A percentile compares a stretch with the other conserved stretches of the same genome.
Conservation (phyloP, 257 asterid species). For the Nicotiana benthamiana region DNA sequence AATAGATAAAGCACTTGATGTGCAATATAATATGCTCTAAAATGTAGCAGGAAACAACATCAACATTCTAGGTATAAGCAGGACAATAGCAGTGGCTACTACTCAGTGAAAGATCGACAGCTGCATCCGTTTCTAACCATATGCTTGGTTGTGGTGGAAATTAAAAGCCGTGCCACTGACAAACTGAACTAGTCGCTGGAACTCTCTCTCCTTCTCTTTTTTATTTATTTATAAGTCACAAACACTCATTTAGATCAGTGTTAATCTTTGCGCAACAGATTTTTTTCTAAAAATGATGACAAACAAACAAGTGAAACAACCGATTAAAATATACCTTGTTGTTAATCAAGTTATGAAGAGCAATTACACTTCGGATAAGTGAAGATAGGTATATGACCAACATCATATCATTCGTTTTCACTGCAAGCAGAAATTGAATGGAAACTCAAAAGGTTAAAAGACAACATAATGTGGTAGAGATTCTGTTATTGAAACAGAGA, state of each 20-base stretch:
- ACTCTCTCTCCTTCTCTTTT: too few relatives aligned
- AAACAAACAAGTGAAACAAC: background rate
- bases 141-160: background rate
- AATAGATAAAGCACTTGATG: too few relatives aligned
- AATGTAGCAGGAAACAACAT: background rate
- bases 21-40: background rate
- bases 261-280: background rate
- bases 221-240: background rate
- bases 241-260: background rate
- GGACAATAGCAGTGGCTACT: background rate
- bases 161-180: background rate
- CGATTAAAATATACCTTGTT: conserved; percentile 50
- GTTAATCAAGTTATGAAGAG: conserved; percentile 88
- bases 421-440: conserved; percentile 30
- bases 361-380: conserved; percentile 84
- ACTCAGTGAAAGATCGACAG: background rate
- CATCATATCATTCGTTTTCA: conserved; percentile 96
- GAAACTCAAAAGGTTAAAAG: background rate
- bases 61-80: background rate
- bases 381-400: conserved; percentile 89
- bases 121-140: background rate
- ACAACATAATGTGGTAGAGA: background rate
- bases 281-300: background rate
- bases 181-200: background rate
- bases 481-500: background rate